Base-by-base conservation (phyloP, 495 filamentous ascomycete genomes). In the Cudoniella acicularis region DNA sequence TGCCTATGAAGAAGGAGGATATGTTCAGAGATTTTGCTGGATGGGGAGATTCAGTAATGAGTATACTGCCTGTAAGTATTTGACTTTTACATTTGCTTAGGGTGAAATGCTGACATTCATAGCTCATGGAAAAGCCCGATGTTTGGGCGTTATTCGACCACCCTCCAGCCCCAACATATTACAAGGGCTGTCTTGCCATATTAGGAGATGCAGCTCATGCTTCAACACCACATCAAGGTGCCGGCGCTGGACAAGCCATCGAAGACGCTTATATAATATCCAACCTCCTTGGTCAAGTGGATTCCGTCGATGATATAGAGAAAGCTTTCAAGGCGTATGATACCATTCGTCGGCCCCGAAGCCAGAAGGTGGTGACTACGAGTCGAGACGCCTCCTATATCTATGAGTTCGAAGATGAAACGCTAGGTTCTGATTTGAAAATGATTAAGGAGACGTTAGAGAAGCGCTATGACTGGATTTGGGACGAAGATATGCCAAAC, bases 171-270 rank as follows among this genome's bases (percentile, higher is more conserved):
- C 73, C 76, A 1, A 81, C 76, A 1, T 90, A 81, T 57, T 74
- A 71, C 53, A 78, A 77, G 26, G 79, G 77, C 1, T 73, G 77
- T 0, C 63, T 89, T 0, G 81, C 78, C 4, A 72, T 90, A 1
- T 69, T 88, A 0, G 87, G 88, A 1, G 87, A 90, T 61, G 87
- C 87, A 0, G 87, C 87, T 0, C 87, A 90, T 60, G 85, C 87
- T 0, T 79, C 79, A 0, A 87, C 86, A 2, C 87, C 87, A 0
- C 86, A 89, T 63, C 85, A 89, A 61, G 87, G 86, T 9, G 76
- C 86, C 1, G 87, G 87, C 0, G 86, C 85, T 0, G 86, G 87
- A 0, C 80, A 85, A 70, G 83, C 84, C 2, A 81, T 90, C 27
- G 87, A 90, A 64, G 87, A 90, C 69, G 80, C 84, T 4, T 78